Percentiles rank a stretch among this genome's conserved stretches.
These are phyloP conservation scores for Hemileccinum rubropunctum DNA, from an alignment of 768 basidiomycete genomes.

Conservation along the genomic window DNA sequence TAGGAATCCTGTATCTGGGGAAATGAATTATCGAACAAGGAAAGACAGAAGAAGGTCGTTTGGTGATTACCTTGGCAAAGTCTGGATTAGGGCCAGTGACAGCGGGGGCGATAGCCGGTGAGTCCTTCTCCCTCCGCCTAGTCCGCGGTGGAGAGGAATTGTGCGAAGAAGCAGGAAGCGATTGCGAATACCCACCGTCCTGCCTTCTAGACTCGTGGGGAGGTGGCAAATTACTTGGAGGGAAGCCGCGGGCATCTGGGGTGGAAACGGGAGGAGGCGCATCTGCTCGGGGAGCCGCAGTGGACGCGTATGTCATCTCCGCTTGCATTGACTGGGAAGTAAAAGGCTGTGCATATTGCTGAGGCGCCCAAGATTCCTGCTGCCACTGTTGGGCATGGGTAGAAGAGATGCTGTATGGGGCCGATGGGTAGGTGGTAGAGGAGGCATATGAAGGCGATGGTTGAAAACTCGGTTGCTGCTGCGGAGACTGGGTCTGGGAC, in stretches of 20 bases:
- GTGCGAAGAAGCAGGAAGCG: conserved; percentile 25
- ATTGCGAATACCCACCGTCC: conserved; percentile 31
- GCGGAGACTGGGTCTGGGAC: conserved; percentile 33
- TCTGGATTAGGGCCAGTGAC: conserved; percentile 34
- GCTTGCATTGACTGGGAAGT: conserved; percentile 33
- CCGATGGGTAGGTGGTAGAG: conserved; percentile 28
- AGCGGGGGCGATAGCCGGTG: conserved; percentile 25
- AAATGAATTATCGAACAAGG: conserved; percentile 10
- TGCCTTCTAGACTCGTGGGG: conserved; percentile 34
- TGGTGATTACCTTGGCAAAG: conserved; percentile 38
- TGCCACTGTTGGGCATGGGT: conserved; percentile 40
- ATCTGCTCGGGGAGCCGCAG: conserved; percentile 31
- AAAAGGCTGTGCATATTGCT: conserved; percentile 31
- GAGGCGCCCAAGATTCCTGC: conserved; percentile 39
- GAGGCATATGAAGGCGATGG: conserved; percentile 29
- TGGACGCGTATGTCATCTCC: conserved; percentile 35
- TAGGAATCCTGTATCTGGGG: conserved; percentile 45
- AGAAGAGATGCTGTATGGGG: conserved; percentile 28
- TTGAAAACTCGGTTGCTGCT: conserved; percentile 26
- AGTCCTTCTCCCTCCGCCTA: conserved; percentile 37
- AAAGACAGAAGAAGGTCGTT: not conserved
- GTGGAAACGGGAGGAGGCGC: conserved; percentile 27
- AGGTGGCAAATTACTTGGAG: conserved; percentile 21
- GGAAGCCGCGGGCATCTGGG: conserved; percentile 32
- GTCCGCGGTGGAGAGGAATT: conserved; percentile 32